Evolutionary conservation across 1,284 basidiomycete species (phyloP).

Genomic region (Trichosporon sp.): DNA sequence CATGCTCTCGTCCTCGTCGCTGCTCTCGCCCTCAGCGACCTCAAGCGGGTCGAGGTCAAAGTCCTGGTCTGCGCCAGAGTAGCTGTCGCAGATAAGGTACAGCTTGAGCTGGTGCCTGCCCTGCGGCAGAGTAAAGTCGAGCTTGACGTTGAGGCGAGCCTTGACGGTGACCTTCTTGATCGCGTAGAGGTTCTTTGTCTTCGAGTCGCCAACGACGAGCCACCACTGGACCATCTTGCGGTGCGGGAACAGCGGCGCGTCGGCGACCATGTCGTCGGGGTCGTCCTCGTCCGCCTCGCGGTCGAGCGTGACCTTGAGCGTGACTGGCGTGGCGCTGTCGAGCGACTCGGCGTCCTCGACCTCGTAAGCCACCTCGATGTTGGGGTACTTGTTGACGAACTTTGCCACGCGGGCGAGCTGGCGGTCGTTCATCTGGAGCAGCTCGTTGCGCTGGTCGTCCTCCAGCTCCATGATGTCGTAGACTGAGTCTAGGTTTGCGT

Average conservation of each 20-base stretch:
- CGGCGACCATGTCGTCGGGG: constrained; percentile 67
- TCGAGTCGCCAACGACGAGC: constrained; percentile 82
- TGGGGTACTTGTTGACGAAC: constrained; percentile 91
- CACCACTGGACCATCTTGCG: constrained; percentile 96
- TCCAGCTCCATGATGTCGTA: constrained; percentile 98
- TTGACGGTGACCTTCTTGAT: constrained; percentile 94
- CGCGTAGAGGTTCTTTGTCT: constrained; percentile 65
- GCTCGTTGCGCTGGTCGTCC: constrained; percentile 72
- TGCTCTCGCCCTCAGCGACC: constrained; percentile 78
- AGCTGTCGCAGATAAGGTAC: constrained; percentile 89
- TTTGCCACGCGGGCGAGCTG: constrained; percentile 79
- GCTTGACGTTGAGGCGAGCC: constrained; percentile 68
- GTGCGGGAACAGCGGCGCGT: constrained; percentile 84
- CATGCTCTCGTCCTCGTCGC: constrained; percentile 59
- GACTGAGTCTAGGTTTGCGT: constrained; percentile 71
- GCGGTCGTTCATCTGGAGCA: constrained; percentile 76
- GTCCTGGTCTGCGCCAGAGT: constrained; percentile 84
- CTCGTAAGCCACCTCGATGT: constrained; percentile 74
- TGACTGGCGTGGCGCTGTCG: constrained; percentile 75
- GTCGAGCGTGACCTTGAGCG: constrained; percentile 69
- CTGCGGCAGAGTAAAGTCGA: constrained; percentile 81
- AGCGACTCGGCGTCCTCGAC: constrained; percentile 73
- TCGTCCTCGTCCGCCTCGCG: constrained; percentile 75
- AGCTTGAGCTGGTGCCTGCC: constrained; percentile 75
- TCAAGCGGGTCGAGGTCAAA: constrained; percentile 70